phyloP scores from a whole-genome alignment of 371 early-diverging fungal genomes.

The Smittium culicis region DNA sequence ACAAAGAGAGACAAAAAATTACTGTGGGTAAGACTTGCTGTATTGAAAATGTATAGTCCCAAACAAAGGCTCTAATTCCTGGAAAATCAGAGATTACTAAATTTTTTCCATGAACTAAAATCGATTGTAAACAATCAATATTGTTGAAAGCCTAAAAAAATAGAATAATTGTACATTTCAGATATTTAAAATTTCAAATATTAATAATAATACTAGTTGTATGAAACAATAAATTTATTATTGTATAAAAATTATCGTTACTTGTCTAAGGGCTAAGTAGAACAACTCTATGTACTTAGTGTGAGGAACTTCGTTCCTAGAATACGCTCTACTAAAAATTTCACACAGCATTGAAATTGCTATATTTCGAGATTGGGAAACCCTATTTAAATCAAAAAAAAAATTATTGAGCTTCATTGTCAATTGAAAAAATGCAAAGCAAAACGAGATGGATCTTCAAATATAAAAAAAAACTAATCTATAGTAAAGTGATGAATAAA shows the following conservation, averaged over 20 bases:
- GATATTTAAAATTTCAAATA: no score
- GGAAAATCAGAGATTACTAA: conserved; percentile 3
- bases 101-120: conserved; percentile 2
- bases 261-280: neutral
- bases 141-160: conserved; percentile 3
- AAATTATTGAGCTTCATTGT: no score
- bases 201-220: no score
- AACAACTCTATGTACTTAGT: neutral
- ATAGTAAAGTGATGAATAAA: no score
- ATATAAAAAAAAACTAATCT: no score
- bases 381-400: neutral
- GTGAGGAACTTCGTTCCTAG: neutral
- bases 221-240: no score
- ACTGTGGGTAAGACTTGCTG: conserved; percentile 5
- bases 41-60: neutral
- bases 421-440: no score
- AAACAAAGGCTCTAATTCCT: conserved; percentile 2
- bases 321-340: conserved; percentile 4
- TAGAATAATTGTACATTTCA: neutral
- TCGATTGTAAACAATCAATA: neutral
- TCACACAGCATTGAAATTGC: conserved; percentile 7
- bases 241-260: no score
- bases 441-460: no score
- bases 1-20: neutral
- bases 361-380: neutral